A percentile compares a stretch with the other conserved stretches of the same genome.
Conservation (phyloP, 176 grass and related monocot species). For the Saccharum spontaneum region DNA sequence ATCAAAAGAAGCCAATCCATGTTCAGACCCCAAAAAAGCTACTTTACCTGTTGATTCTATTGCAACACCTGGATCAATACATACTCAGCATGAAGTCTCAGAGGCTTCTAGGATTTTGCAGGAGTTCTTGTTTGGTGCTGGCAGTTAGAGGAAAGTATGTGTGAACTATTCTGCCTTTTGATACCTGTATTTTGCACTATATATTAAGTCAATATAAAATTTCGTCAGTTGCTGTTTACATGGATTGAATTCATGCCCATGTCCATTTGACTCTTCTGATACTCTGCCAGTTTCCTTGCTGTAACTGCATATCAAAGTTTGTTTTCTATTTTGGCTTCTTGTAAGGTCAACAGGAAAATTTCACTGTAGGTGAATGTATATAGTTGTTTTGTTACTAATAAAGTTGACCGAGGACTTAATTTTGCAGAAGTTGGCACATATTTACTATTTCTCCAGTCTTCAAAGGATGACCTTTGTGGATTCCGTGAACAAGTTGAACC, state of each 20-base stretch:
- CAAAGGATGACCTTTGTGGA: not conserved
- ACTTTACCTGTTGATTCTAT: constrained; percentile 32
- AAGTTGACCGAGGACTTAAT: constrained; percentile 11
- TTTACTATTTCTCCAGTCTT: not conserved
- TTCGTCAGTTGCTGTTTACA: not conserved
- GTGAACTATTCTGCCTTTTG: constrained; percentile 24
- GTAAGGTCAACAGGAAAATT: constrained; percentile 6
- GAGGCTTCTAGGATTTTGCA: constrained; percentile 83
- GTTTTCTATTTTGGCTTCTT: constrained; percentile 12
- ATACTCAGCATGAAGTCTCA: constrained; percentile 49
- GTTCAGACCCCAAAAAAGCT: constrained; percentile 26
- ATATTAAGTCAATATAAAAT: constrained; percentile 3
- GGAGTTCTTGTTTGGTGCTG: constrained; percentile 82
- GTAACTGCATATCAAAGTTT: constrained; percentile 17
- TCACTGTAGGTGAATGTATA: not conserved
- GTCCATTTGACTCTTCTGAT: constrained; percentile 18
- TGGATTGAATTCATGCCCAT: constrained; percentile 25
- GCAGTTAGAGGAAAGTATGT: constrained; percentile 46
- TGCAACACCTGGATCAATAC: constrained; percentile 31
- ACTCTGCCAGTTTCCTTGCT: constrained; percentile 14
- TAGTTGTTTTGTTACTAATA: not conserved
- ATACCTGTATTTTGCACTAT: not conserved
- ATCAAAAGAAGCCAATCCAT: constrained; percentile 14
- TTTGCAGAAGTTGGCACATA: constrained; percentile 30
- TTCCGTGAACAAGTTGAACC: constrained; percentile 1